These are phyloP conservation scores for Corylus heterophylla DNA, from an alignment of 306 rosid genomes.

Conservation along the genomic window DNA sequence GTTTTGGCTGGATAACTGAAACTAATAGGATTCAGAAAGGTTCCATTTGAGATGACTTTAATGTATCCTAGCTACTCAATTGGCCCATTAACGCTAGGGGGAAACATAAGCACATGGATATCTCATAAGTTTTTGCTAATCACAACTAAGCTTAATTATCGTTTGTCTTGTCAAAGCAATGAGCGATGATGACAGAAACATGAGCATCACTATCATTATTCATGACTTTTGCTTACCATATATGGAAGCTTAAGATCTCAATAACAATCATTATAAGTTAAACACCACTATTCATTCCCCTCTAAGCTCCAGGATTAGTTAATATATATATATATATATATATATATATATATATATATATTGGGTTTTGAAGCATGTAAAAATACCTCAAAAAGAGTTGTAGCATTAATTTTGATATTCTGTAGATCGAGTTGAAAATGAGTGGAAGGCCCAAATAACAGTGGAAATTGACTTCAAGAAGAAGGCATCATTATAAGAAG, in stretches of 20 bases:
- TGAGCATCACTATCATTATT: conserved; percentile 49
- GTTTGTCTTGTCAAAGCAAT: conserved; percentile 52
- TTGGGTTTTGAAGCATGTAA: conserved; percentile 24
- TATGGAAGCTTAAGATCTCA: conserved; percentile 65
- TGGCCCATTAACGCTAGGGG: conserved; percentile 58
- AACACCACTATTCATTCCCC: conserved; percentile 16
- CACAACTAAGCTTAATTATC: conserved; percentile 53
- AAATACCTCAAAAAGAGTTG: background rate
- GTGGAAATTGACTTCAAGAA: conserved; percentile 35
- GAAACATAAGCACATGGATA: conserved; percentile 88
- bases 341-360: background rate
- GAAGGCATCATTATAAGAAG: conserved; percentile 33
- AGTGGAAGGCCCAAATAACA: conserved; percentile 8
- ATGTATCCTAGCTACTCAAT: conserved; percentile 45
- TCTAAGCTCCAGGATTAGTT: conserved; percentile 17
- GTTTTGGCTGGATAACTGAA: conserved; percentile 41
- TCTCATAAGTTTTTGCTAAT: conserved; percentile 53
- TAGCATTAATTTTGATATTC: background rate
- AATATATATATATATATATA: background rate
- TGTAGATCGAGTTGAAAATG: conserved; percentile 12
- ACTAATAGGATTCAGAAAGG: conserved; percentile 36
- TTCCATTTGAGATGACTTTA: conserved; percentile 53
- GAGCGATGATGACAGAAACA: conserved; percentile 57
- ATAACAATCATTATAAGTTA: conserved; percentile 37
- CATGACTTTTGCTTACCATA: conserved; percentile 40